A percentile compares a stretch with the other conserved stretches of the same genome.
These are phyloP conservation scores for Tulasnella sp. DNA, from an alignment of 768 basidiomycete genomes.

Conservation along the genomic window DNA sequence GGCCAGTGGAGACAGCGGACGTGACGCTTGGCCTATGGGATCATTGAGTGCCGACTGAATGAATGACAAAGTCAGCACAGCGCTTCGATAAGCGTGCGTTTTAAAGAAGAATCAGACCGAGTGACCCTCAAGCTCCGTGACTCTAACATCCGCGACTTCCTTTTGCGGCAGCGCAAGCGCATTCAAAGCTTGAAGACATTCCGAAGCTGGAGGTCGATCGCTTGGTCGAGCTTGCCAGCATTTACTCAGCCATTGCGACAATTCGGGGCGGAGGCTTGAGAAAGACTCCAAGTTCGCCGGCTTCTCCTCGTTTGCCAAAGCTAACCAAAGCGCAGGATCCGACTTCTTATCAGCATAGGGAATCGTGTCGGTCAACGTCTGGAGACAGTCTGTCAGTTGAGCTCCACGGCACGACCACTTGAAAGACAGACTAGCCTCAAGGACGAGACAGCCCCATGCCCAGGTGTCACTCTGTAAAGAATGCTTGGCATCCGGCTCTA, in stretches of 20 bases:
- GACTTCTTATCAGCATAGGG: neutral
- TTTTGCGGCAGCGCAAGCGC: too few relatives aligned
- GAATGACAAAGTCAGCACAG: too few relatives aligned
- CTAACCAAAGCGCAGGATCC: neutral
- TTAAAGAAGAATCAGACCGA: too few relatives aligned
- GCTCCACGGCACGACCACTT: neutral
- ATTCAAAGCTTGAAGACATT: too few relatives aligned
- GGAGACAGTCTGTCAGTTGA: neutral
- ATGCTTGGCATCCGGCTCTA: neutral
- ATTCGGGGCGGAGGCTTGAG: neutral
- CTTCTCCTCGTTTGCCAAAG: neutral
- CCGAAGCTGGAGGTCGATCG: neutral
- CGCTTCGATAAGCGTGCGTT: too few relatives aligned
- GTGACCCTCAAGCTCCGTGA: too few relatives aligned
- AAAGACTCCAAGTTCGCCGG: neutral
- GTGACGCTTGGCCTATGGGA: too few relatives aligned
- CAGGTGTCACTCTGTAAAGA: neutral
- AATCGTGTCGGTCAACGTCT: neutral
- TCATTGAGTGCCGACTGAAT: too few relatives aligned
- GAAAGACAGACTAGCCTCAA: neutral
- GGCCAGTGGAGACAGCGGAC: too few relatives aligned
- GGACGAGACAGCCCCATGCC: neutral
- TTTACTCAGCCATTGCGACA: neutral
- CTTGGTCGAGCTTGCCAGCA: neutral
- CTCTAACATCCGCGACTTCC: too few relatives aligned